phyloP scores from a whole-genome alignment of 352 stramenopile species.

The Globisporangium irregulare region DNA sequence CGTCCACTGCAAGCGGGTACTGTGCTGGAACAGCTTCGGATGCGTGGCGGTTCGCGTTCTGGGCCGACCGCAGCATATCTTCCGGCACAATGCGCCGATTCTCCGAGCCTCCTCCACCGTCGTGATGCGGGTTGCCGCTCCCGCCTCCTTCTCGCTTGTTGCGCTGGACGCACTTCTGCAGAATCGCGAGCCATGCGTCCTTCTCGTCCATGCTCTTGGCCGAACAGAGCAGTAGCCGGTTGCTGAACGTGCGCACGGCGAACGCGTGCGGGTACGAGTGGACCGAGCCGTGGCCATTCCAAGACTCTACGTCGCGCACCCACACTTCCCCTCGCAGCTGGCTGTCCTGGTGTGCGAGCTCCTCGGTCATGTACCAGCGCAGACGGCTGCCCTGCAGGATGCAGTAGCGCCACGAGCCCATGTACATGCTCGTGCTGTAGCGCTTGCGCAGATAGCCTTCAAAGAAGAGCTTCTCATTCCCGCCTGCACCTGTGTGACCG shows the following conservation, averaged over 20 bases:
- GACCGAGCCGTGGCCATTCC: conserved; percentile 54
- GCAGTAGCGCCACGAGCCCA: conserved; percentile 76
- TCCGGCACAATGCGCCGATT: conserved; percentile 50
- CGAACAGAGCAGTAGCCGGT: conserved; percentile 60
- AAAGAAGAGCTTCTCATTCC: conserved; percentile 23
- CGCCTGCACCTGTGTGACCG: conserved; percentile 1
- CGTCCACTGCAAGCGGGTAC: not conserved
- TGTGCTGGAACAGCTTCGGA: not conserved
- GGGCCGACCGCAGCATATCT: conserved; percentile 33
- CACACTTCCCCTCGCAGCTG: conserved; percentile 60
- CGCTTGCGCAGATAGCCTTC: conserved; percentile 66
- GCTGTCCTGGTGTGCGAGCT: conserved; percentile 41
- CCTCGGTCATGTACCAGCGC: conserved; percentile 64
- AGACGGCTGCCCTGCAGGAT: conserved; percentile 57
- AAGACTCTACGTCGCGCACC: conserved; percentile 54
- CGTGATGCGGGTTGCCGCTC: conserved; percentile 7
- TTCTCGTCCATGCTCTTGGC: conserved; percentile 40
- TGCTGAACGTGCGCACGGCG: conserved; percentile 52
- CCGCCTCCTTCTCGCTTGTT: conserved; percentile 18
- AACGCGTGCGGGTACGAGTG: conserved; percentile 59
- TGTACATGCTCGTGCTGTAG: conserved; percentile 66
- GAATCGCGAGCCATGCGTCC: conserved; percentile 39
- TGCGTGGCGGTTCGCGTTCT: not conserved
- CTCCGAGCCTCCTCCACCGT: conserved; percentile 31
- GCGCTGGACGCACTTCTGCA: conserved; percentile 30